A percentile compares a stretch with the other conserved stretches of the same genome.
Conservation (phyloP, 176 grass and related monocot species). For the Hsuehochloa calcarea region DNA sequence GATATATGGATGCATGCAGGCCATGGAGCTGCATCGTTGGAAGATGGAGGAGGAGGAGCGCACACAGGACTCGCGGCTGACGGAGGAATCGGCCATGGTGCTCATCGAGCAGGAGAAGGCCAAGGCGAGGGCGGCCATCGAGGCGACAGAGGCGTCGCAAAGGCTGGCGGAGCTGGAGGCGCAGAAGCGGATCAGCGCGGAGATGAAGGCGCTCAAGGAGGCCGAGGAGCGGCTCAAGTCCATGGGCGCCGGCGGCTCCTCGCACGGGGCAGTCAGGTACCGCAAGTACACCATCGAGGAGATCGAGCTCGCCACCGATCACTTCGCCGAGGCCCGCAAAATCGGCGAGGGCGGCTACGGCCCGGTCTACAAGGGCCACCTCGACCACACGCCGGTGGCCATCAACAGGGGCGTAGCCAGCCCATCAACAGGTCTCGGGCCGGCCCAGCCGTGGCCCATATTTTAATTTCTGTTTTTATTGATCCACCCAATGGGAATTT, state of each 20-base stretch:
- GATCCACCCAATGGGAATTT: too few species aligned
- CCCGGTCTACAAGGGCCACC: constrained; percentile 74
- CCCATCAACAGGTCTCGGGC: too few species aligned
- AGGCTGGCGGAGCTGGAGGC: constrained; percentile 73
- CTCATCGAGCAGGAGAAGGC: constrained; percentile 76
- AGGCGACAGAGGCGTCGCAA: constrained; percentile 58
- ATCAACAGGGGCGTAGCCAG: too few species aligned
- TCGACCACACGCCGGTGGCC: constrained; percentile 86
- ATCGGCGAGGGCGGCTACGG: constrained; percentile 95
- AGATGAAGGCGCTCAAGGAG: constrained; percentile 64
- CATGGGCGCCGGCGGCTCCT: not conserved
- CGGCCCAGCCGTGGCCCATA: too few species aligned
- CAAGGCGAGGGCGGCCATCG: constrained; percentile 59
- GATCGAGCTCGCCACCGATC: constrained; percentile 73
- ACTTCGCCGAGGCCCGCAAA: constrained; percentile 62
- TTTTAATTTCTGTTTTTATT: too few species aligned
- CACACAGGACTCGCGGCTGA: constrained; percentile 41
- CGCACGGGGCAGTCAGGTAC: constrained; percentile 41
- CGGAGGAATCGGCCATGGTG: constrained; percentile 67
- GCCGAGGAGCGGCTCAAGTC: constrained; percentile 56
- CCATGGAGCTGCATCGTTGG: constrained; percentile 71
- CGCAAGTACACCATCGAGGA: constrained; percentile 73
- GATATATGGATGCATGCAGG: not conserved
- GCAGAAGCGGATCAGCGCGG: constrained; percentile 61
- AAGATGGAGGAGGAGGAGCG: constrained; percentile 68